Evolutionary conservation across 176 grass and related monocot genomes (phyloP).

Genomic region (Pontederia paniculata): DNA sequence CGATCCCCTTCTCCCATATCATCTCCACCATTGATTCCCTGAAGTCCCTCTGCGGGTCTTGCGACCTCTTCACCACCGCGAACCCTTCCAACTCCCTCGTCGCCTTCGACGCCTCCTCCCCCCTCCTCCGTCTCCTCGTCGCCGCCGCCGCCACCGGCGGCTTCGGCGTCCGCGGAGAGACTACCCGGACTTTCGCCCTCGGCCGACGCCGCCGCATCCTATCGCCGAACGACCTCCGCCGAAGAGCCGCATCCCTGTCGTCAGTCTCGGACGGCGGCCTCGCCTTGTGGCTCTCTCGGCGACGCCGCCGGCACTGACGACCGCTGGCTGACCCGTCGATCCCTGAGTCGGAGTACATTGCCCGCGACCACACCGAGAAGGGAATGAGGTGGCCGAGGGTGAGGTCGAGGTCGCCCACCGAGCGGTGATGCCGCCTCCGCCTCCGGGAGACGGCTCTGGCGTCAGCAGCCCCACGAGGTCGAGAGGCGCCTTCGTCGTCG

Average conservation of each 20-base stretch:
- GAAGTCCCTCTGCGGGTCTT: constrained; percentile 14
- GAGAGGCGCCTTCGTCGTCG: background rate
- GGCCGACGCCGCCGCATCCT: constrained; percentile 4
- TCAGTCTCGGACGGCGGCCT: background rate
- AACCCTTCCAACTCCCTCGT: constrained; percentile 8
- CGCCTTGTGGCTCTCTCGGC: background rate
- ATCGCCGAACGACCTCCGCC: constrained; percentile 9
- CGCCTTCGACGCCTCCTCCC: background rate
- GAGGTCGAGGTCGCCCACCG: constrained; percentile 8
- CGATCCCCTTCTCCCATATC: constrained; percentile 16
- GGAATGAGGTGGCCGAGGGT: constrained; percentile 17
- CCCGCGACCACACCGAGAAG: constrained; percentile 4
- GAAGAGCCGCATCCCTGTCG: background rate
- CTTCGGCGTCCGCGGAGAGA: no score
- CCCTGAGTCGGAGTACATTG: background rate
- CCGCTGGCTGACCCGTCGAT: constrained; percentile 1
- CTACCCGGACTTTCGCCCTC: constrained; percentile 2
- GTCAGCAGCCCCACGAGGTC: background rate
- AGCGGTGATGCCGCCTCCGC: background rate
- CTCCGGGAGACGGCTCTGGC: background rate
- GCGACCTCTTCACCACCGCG: constrained; percentile 12
- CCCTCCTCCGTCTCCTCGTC: background rate
- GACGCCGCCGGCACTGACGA: background rate
- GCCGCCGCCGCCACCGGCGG: background rate
- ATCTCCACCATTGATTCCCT: constrained; percentile 23